Base-by-base conservation (phyloP, 169 alveolate species). In the Plasmodium inui region DNA sequence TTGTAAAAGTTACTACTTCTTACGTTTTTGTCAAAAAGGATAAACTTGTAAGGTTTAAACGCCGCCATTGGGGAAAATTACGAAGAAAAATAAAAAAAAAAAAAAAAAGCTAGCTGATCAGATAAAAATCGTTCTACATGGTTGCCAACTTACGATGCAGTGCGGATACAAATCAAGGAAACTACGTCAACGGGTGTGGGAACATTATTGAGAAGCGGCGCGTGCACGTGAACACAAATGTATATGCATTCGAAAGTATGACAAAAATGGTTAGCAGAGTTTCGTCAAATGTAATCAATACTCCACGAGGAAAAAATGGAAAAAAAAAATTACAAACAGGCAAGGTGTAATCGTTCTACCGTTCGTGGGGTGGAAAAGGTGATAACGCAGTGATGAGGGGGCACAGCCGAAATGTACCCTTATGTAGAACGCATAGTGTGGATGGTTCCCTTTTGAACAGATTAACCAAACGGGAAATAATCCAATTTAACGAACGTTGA, bases 31-130 rank as follows among this genome's bases (percentile, higher is more conserved):
- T 81, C 90, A 67, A 89, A 79, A 37, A 89, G 67, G 46, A 89
- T 22, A 67, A 89, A 89, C 82, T 71, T 57, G 90, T 89, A 89
- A 57, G 94, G 94, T 70, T 81, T 78, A 67, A 89, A 89, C 17
- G 94, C 84, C 39, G 90, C 89, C 94, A 89, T 89, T 67, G 61
- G 55, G 57, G 26, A 26, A 61, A 44, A 28, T 61, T 26, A 32
- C 30, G 53, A 41, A 9, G 32, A 19, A 30, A 73, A 17, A 50
- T 46, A 44, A 22, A 71, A 32, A 72, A 39, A 74, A 53, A 53
- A 30, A 79, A 37, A 8, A 72, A 70, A 84, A 72, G 79, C 53
- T 26, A 67, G 76, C 76, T 67, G 37, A 7, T 67, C 41, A 67
- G 41, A n/a, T 67, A 67, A 67, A 67, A 67, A 67, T 26, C 30